Evolutionary conservation across 1,284 basidiomycete genomes (phyloP), one percentile per base, ranked within the genome.

Genomic region (Sporisorium scitamineum): DNA sequence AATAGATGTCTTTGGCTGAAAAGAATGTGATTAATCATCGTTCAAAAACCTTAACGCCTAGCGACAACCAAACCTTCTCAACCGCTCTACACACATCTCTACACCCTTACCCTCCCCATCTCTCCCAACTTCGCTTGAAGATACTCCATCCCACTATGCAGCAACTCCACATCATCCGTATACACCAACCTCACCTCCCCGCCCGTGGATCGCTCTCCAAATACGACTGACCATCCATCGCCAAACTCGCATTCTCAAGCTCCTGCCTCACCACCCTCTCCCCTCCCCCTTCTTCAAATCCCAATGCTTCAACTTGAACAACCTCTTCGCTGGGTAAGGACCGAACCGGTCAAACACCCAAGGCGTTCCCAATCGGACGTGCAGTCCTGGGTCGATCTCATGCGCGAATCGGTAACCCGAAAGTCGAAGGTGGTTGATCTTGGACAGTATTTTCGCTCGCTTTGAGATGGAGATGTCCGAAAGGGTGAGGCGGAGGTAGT

Each of bases 201-300:
- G 1, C 32, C 42, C 44, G 26, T 29, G n/a, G n/a, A n/a, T n/a
- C n/a, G n/a, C n/a, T n/a, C 26, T 55, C 39, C 4, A 22, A 4
- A 22, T 27, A 26, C 2, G 13, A 27, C 42, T 69, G 66, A 3
- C 24, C 6, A 22, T 60, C 56, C n/a, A 56, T 48, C 16, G 67
- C 67, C 2, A 52, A 7, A 8, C n/a, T 10, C 7, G 64, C 64
- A 31, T 67, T 67, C 2, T 52, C 48, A 39, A 70, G 3, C n/a
- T 67, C 64, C 5, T n/a, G n/a, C n/a, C 9, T 26, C 31, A 32
- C 16, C n/a, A 60, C 2, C 8, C 31, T 60, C 14, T n/a, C 53
- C 22, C 6, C 14, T 4, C 27, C 53, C n/a, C 26, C 22, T 24
- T 27, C 6, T 10, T n/a, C n/a, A n/a, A n/a, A n/a, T n/a, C 13